Base-by-base conservation (phyloP, 2,329 filamentous ascomycete genomes). In the Beauveria sp. region DNA sequence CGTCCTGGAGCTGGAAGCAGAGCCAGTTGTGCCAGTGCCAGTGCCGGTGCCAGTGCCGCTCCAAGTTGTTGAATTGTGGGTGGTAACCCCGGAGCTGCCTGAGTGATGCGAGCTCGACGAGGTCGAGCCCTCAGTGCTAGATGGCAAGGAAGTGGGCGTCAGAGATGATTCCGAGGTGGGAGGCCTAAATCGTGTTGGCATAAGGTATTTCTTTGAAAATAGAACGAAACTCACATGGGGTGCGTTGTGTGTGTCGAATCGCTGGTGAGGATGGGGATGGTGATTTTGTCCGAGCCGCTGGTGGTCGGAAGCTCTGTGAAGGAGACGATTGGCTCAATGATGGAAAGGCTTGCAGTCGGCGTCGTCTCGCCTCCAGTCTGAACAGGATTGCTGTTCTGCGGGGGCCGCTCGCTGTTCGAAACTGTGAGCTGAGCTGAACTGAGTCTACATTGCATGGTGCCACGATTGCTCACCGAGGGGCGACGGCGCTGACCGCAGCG, bases 401-500 rank as follows among this genome's bases (percentile, higher is more conserved):
- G 58, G 14, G 49, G 49, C 7, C 3, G n/a, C 5, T 43, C 40
- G 18, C 58, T 60, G 28, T 28, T 38, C 26, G 20, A 18, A 28
- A 20, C 18, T 26, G 55, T 58, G 55, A 45, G 57, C 43, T 52
- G 54, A 45, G 38, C 53, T 55, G 53, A 58, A 31, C 31, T 58
- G 45, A 26, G 20, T 22, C 20, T 20, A 20, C 38, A 5, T 52
- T 45, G n/a, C 20, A 31, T n/a, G 20, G n/a, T 24, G 31, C n/a
- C 5, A n/a, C 5, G 18, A 31, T n/a, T 8, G 26, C 57, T 8
- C 54, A 60, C 58, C 58, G 49, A 60, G 58, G 58, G 40, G 42
- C 58, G 40, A 53, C 28, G 7, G 58, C 58, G 58, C 49, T 48
- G 42, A 34, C 58, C 40, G 38, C 58, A 34, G 58, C 58, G 16